These are phyloP conservation scores for Syzygium aqueum DNA, from an alignment of 345 rosid species.

Conservation along the genomic window DNA sequence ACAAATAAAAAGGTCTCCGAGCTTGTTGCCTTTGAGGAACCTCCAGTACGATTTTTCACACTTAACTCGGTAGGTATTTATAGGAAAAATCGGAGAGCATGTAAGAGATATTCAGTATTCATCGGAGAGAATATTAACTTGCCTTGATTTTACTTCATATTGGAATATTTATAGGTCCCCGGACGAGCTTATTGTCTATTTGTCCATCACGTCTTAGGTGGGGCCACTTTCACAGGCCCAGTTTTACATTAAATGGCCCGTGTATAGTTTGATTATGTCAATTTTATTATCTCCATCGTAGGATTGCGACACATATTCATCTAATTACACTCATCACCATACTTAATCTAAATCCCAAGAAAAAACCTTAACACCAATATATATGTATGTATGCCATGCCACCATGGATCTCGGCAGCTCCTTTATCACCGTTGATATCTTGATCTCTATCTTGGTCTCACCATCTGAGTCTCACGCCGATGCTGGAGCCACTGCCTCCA, in stretches of 20 bases:
- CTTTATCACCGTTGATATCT: background rate
- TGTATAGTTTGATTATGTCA: background rate
- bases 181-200: background rate
- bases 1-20: too few species aligned
- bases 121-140: background rate
- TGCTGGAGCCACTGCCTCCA: background rate
- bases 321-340: background rate
- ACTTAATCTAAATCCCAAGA: background rate
- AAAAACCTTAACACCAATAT: background rate
- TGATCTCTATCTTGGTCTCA: background rate
- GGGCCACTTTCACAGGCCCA: background rate
- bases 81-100: background rate
- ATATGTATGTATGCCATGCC: background rate
- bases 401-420: background rate
- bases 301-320: background rate
- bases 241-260: background rate
- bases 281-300: background rate
- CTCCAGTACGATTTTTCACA: background rate
- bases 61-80: background rate
- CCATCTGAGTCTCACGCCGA: background rate
- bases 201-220: background rate
- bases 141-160: background rate
- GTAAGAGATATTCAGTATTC: background rate
- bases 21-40: background rate
- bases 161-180: accelerated